Conservation (phyloP, 495 filamentous ascomycete species). For the Lineolata rhizophorae region DNA sequence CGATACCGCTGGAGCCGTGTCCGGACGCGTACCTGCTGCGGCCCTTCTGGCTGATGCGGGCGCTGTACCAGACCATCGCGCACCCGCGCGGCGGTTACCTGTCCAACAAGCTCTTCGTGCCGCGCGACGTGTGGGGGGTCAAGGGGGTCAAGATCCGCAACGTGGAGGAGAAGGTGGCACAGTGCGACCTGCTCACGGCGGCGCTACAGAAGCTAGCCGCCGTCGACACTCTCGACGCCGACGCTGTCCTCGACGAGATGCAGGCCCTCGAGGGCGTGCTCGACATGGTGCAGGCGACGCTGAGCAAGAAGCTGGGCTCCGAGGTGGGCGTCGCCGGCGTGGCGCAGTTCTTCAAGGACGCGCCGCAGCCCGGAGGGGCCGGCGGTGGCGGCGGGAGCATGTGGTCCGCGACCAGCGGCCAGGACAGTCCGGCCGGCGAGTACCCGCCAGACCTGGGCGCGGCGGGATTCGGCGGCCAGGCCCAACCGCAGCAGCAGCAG, state of each 20-base stretch:
- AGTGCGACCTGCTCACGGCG: slow-evolving; percentile 78
- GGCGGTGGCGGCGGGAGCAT: slow-evolving; percentile 28
- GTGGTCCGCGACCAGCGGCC: no score
- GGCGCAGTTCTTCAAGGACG: slow-evolving; percentile 44
- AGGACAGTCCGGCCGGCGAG: no score
- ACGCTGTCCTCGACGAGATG: slow-evolving; percentile 88
- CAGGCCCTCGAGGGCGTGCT: slow-evolving; percentile 71
- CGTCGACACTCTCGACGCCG: slow-evolving; percentile 74
- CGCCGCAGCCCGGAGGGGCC: slow-evolving; percentile 11
- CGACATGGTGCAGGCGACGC: slow-evolving; percentile 55
- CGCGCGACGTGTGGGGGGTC: slow-evolving; percentile 79
- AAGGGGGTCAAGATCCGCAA: slow-evolving; percentile 82
- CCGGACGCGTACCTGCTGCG: slow-evolving; percentile 67
- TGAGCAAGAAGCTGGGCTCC: slow-evolving; percentile 67
- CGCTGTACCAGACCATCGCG: slow-evolving; percentile 74
- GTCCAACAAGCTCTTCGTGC: slow-evolving; percentile 75
- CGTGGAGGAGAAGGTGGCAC: slow-evolving; percentile 85
- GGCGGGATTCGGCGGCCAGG: slow-evolving; percentile 15
- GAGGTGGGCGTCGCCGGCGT: slow-evolving; percentile 70
- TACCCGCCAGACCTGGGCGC: no score
- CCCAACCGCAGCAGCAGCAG: slow-evolving; percentile 33
- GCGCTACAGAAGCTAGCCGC: slow-evolving; percentile 62
- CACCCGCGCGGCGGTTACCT: slow-evolving; percentile 85
- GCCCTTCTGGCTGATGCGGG: slow-evolving; percentile 92
- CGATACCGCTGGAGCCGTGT: slow-evolving; percentile 72